Conservation (phyloP, 805 yeast species). For the Barnettozyma wickerhamii region DNA sequence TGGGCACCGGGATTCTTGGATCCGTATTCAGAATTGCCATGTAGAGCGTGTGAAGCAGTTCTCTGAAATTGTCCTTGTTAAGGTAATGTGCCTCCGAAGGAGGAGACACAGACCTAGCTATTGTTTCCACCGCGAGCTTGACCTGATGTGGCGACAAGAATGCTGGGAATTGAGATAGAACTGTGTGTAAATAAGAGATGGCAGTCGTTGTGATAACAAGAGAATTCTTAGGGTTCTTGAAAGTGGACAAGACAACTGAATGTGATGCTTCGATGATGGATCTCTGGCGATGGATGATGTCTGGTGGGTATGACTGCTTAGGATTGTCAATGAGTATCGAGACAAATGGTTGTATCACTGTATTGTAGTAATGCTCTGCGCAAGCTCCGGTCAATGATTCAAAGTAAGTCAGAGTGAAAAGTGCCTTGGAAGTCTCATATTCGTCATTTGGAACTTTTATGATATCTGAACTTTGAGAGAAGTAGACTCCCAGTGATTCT, state of each 20-base stretch:
- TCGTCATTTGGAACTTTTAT: constrained; percentile 15
- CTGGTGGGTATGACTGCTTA: constrained; percentile 8
- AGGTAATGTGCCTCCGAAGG: constrained; percentile 30
- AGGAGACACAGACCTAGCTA: constrained; percentile 42
- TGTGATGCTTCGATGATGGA: constrained; percentile 58
- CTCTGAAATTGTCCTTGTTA: constrained; percentile 26
- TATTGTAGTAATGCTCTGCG: constrained; percentile 33
- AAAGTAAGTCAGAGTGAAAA: constrained; percentile 29
- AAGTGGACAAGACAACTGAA: constrained; percentile 46
- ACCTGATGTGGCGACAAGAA: constrained; percentile 51
- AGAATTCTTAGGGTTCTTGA: constrained; percentile 19
- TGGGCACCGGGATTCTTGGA: constrained; percentile 29
- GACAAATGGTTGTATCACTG: constrained; percentile 28
- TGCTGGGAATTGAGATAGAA: constrained; percentile 53
- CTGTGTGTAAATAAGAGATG: constrained; percentile 40
- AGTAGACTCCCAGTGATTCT: constrained; percentile 25
- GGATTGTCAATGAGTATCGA: constrained; percentile 16
- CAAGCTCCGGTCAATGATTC: constrained; percentile 28
- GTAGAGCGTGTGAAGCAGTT: constrained; percentile 40
- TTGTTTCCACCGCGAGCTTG: constrained; percentile 50
- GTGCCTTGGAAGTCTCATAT: constrained; percentile 25
- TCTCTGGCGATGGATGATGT: constrained; percentile 14
- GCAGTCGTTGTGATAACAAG: constrained; percentile 23
- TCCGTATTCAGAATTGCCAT: constrained; percentile 34
- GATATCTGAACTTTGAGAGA: constrained; percentile 26